phyloP scores from a whole-genome alignment of 768 basidiomycete genomes.

The Chlorophyllum brunneum region DNA sequence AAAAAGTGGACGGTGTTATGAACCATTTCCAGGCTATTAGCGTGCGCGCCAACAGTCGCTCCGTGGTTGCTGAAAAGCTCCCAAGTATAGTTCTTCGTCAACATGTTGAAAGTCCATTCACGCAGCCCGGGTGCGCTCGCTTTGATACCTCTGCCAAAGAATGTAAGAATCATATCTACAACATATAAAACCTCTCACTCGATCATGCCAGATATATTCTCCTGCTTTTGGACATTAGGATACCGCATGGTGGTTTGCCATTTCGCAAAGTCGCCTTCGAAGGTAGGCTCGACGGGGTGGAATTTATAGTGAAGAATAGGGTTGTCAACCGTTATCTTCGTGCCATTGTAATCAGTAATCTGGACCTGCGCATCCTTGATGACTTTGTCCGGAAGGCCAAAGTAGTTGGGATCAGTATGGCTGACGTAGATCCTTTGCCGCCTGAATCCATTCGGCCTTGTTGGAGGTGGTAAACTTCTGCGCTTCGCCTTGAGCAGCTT shows the following conservation, averaged over 20 bases:
- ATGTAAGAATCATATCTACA: not conserved
- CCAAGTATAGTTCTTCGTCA: constrained; percentile 31
- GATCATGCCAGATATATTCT: not conserved
- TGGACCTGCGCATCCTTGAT: constrained; percentile 17
- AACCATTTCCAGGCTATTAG: constrained; percentile 40
- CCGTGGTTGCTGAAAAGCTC: constrained; percentile 40
- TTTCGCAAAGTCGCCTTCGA: constrained; percentile 22
- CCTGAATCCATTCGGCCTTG: constrained; percentile 23
- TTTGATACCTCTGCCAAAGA: constrained; percentile 15
- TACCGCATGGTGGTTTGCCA: constrained; percentile 33
- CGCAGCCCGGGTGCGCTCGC: constrained; percentile 18
- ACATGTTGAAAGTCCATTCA: constrained; percentile 26
- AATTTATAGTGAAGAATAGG: constrained; percentile 31
- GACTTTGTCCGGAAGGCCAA: constrained; percentile 34
- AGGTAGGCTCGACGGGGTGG: constrained; percentile 26
- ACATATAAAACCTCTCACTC: not conserved
- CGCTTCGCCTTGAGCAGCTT: constrained; percentile 35
- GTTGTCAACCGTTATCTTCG: constrained; percentile 22
- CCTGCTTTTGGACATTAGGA: constrained; percentile 15
- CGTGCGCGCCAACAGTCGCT: constrained; percentile 23
- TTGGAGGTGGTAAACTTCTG: constrained; percentile 30
- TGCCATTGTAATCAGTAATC: constrained; percentile 21
- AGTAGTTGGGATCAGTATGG: constrained; percentile 30
- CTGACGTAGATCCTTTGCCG: constrained; percentile 32
- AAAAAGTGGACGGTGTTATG: constrained; percentile 38